These are phyloP conservation scores for Elongisporangium senticosum DNA, from an alignment of 352 stramenopile species.

Conservation along the genomic window DNA sequence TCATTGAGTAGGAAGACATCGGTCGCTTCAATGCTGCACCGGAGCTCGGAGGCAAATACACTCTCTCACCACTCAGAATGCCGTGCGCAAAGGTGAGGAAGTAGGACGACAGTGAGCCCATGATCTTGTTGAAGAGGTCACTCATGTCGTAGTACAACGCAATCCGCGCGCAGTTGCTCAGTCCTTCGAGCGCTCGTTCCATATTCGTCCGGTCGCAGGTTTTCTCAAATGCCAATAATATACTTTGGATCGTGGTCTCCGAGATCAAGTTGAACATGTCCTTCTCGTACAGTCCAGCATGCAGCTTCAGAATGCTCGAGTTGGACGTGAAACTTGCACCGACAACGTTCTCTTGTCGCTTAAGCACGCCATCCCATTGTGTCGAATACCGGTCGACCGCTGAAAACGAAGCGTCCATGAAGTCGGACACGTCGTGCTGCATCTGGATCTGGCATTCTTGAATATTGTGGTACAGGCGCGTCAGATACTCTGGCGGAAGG, in stretches of 20 bases:
- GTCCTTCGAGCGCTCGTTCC: constrained; percentile 71
- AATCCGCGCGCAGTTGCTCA: constrained; percentile 82
- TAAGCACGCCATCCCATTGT: constrained; percentile 84
- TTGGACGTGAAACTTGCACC: constrained; percentile 85
- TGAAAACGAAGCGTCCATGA: constrained; percentile 54
- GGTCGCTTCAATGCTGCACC: constrained; percentile 15
- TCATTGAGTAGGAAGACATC: constrained; percentile 3
- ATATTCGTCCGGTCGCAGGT: constrained; percentile 82
- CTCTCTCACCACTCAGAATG: constrained; percentile 79
- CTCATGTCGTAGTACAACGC: constrained; percentile 80
- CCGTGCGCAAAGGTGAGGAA: constrained; percentile 83
- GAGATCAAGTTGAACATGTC: constrained; percentile 86
- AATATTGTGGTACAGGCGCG: constrained; percentile 78
- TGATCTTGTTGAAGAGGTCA: constrained; percentile 80
- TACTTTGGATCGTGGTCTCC: constrained; percentile 74
- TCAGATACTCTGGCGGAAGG: constrained; percentile 64
- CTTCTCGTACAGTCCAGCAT: constrained; percentile 78
- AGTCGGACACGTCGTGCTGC: constrained; percentile 83
- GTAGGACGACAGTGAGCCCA: constrained; percentile 72
- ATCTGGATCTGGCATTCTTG: constrained; percentile 83
- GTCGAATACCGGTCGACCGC: constrained; percentile 83
- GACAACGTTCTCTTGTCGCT: constrained; percentile 83
- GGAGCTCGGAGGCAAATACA: constrained; percentile 57
- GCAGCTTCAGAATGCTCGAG: constrained; percentile 77
- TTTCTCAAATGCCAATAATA: constrained; percentile 78